phyloP scores from a whole-genome alignment of 352 stramenopile genomes.

The Phytophthora lateralis region DNA sequence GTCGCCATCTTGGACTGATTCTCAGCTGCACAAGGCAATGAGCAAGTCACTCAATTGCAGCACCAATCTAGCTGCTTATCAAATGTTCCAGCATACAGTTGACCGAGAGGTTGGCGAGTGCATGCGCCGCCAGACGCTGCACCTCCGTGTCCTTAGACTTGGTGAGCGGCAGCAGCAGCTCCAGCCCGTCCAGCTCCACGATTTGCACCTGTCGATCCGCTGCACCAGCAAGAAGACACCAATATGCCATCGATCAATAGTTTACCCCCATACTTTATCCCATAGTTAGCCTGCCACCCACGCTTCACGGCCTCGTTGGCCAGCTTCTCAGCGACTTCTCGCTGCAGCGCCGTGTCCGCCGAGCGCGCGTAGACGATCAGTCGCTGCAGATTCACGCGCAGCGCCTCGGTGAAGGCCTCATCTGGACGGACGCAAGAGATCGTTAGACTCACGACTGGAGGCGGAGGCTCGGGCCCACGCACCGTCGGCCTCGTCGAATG shows the following conservation, averaged over 20 bases:
- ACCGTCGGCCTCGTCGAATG: constrained; percentile 76
- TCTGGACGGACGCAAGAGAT: constrained; percentile 44
- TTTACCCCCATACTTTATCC: background rate
- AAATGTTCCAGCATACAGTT: constrained; percentile 67
- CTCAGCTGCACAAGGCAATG: constrained; percentile 57
- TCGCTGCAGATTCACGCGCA: constrained; percentile 91
- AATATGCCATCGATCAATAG: constrained; percentile 1
- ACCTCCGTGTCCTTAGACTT: constrained; percentile 93
- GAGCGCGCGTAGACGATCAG: constrained; percentile 94
- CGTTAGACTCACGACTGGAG: background rate
- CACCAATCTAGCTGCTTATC: background rate
- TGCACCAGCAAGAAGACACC: constrained; percentile 28
- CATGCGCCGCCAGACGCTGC: constrained; percentile 92
- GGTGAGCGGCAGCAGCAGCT: constrained; percentile 93
- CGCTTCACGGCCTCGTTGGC: constrained; percentile 95
- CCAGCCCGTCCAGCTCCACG: constrained; percentile 92
- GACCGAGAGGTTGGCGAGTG: constrained; percentile 94
- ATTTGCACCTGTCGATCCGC: constrained; percentile 94
- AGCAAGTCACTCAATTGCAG: background rate
- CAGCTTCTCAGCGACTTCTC: constrained; percentile 94
- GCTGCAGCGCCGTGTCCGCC: constrained; percentile 88
- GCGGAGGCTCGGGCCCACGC: constrained; percentile 1
- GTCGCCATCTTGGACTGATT: constrained; percentile 95
- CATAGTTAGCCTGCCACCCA: constrained; percentile 31
- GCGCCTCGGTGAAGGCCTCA: constrained; percentile 86